A percentile compares a stretch with the other conserved stretches of the same genome.
phyloP scores from a whole-genome alignment of 208 protist species.

The Acanthamoeba culbertsoni region DNA sequence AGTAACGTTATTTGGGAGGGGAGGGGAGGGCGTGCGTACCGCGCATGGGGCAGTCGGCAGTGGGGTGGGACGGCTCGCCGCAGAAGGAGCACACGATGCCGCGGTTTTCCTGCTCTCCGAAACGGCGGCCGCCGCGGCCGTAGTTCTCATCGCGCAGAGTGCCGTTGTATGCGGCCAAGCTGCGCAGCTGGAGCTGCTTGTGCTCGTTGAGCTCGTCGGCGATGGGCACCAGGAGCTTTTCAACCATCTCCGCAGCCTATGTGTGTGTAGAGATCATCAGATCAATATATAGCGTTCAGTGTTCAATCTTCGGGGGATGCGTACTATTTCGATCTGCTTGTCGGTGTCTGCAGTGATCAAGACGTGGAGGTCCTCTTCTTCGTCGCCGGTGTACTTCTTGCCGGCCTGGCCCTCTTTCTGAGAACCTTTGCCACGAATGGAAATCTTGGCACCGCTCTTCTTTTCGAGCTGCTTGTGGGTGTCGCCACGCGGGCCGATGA shows the following conservation, averaged over 20 bases:
- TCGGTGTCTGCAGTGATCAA: constrained; percentile 80
- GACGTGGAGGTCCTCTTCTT: constrained; percentile 82
- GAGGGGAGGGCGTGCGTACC: neutral
- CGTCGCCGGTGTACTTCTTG: constrained; percentile 53
- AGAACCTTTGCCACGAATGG: constrained; percentile 84
- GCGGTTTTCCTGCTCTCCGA: neutral
- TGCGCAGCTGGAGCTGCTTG: constrained; percentile 83
- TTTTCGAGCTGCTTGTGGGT: constrained; percentile 85
- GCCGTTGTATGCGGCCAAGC: constrained; percentile 84
- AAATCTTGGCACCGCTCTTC: constrained; percentile 84
- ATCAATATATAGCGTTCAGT: neutral
- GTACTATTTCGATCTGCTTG: constrained; percentile 72
- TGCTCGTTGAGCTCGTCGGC: constrained; percentile 82
- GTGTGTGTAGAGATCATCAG: neutral
- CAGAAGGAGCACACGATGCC: constrained; percentile 35
- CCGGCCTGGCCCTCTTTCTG: constrained; percentile 81
- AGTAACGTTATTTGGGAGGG: neutral
- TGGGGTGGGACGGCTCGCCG: constrained; percentile 28
- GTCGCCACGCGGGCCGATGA: constrained; percentile 86
- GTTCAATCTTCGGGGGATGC: neutral
- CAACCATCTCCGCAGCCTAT: constrained; percentile 71
- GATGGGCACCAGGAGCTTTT: constrained; percentile 78
- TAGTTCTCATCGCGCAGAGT: constrained; percentile 84
- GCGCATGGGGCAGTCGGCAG: constrained; percentile 39
- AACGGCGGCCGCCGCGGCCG: neutral